These are phyloP conservation scores for Nicotiana noctiflora DNA, from an alignment of 257 asterid genomes.

Conservation along the genomic window DNA sequence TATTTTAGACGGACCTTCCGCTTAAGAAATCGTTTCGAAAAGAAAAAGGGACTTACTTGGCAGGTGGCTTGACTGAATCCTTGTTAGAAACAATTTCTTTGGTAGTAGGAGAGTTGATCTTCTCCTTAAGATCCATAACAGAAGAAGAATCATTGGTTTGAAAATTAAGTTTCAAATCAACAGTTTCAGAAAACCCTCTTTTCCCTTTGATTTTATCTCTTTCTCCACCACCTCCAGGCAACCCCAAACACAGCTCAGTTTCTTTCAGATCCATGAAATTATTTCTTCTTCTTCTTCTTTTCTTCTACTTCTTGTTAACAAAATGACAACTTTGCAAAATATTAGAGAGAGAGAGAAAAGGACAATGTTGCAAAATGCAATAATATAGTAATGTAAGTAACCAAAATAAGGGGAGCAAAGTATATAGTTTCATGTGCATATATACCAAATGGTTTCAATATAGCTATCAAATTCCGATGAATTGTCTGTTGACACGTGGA, in stretches of 20 bases:
- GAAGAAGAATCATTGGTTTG: slow-evolving; percentile 22
- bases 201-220: slow-evolving; percentile 29
- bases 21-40: no score
- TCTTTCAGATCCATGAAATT: slow-evolving; percentile 31
- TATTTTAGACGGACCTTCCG: no score
- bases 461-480: slow-evolving; percentile 20
- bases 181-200: slow-evolving; percentile 45
- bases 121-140: slow-evolving; percentile 35
- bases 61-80: slow-evolving; percentile 41
- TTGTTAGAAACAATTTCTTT: slow-evolving; percentile 19
- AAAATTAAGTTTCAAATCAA: slow-evolving; percentile 48
- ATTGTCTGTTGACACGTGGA: slow-evolving; percentile 54
- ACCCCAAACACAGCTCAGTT: slow-evolving; percentile 48
- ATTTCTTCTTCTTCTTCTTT: slow-evolving; percentile 9
- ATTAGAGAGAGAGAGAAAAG: not conserved
- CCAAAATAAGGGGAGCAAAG: slow-evolving; percentile 34
- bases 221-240: slow-evolving; percentile 41
- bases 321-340: not conserved
- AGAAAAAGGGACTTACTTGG: slow-evolving; percentile 29
- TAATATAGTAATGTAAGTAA: slow-evolving; percentile 24
- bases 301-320: not conserved
- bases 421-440: slow-evolving; percentile 37
- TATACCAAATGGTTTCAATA: slow-evolving; percentile 31
- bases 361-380: not conserved
- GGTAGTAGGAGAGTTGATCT: slow-evolving; percentile 24